Percentiles rank a stretch among this genome's conserved stretches.
Evolutionary conservation across 1,284 basidiomycete genomes (phyloP).

Genomic region (Ustilago crameri): DNA sequence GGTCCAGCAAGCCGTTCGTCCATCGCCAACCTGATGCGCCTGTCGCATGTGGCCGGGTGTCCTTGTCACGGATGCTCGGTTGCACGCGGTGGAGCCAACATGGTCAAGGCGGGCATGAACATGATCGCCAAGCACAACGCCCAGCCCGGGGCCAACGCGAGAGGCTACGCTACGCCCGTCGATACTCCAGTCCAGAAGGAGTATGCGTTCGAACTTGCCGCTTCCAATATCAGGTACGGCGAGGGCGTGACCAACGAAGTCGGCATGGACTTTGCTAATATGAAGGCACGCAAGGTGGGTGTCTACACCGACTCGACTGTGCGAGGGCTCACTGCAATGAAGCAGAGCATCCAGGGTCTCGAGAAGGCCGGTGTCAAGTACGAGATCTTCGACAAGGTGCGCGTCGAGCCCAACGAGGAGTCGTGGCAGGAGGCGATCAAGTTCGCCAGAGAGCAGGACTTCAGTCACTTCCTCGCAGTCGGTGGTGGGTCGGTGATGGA

Average conservation of each 20-base stretch:
- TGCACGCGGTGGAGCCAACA: conserved; percentile 27
- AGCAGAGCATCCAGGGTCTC: conserved; percentile 81
- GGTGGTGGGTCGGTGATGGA: conserved; percentile 97
- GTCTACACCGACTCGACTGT: conserved; percentile 93
- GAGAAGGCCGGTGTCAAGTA: conserved; percentile 80
- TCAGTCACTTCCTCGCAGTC: conserved; percentile 81
- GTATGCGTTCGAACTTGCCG: conserved; percentile 97
- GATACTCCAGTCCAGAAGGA: conserved; percentile 79
- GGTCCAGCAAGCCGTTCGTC: conserved; percentile 38
- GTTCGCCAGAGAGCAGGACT: conserved; percentile 85
- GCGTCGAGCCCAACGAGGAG: conserved; percentile 91
- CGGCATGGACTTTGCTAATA: conserved; percentile 85
- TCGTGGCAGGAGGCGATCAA: conserved; percentile 78
- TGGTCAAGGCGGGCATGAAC: conserved; percentile 52
- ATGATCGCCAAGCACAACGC: conserved; percentile 56
- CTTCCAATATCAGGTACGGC: conserved; percentile 77
- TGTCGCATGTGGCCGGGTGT: conserved; percentile 54
- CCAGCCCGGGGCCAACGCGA: conserved; percentile 39
- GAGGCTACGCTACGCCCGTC: conserved; percentile 79
- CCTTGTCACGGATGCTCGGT: conserved; percentile 61
- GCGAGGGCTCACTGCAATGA: conserved; percentile 82
- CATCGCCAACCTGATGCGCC: conserved; percentile 60
- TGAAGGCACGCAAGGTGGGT: conserved; percentile 76
- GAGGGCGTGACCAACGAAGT: conserved; percentile 75
- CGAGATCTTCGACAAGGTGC: conserved; percentile 84